A percentile compares a stretch with the other conserved stretches of the same genome.
Conservation (phyloP, 805 yeast species). For the Metschnikowia lochheadii region DNA sequence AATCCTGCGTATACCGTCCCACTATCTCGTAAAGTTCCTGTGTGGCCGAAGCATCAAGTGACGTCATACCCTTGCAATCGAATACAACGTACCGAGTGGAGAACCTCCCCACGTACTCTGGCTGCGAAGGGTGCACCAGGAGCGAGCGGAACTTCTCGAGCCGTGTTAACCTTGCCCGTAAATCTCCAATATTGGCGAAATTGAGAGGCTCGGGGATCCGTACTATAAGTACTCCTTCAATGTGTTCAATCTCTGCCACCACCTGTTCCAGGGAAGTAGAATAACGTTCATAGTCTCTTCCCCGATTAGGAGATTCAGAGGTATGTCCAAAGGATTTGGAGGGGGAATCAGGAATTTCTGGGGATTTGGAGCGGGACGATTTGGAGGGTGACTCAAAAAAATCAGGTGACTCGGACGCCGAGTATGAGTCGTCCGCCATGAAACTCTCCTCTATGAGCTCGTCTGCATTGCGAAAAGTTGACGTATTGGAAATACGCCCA, state of each 20-base stretch:
- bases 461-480: constrained; percentile 68
- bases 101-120: constrained; percentile 36
- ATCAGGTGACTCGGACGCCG: no score
- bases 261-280: not conserved
- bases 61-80: constrained; percentile 79
- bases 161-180: constrained; percentile 61
- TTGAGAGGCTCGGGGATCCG: constrained; percentile 86
- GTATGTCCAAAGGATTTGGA: constrained; percentile 2
- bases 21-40: constrained; percentile 66
- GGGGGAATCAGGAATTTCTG: not conserved
- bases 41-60: constrained; percentile 75
- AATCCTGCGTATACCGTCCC: constrained; percentile 42
- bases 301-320: no score
- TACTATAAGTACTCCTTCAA: constrained; percentile 73
- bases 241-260: constrained; percentile 37
- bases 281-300: no score
- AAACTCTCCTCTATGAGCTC: constrained; percentile 43
- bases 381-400: no score
- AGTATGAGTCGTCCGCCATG: no score
- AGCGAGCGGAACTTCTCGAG: constrained; percentile 76
- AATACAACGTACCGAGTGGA: constrained; percentile 56
- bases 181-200: constrained; percentile 78
- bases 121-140: constrained; percentile 71
- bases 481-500: constrained; percentile 42
- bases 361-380: no score